Conservation (phyloP, 2,329 filamentous ascomycete genomes). For the Penicillium janthinellum region DNA sequence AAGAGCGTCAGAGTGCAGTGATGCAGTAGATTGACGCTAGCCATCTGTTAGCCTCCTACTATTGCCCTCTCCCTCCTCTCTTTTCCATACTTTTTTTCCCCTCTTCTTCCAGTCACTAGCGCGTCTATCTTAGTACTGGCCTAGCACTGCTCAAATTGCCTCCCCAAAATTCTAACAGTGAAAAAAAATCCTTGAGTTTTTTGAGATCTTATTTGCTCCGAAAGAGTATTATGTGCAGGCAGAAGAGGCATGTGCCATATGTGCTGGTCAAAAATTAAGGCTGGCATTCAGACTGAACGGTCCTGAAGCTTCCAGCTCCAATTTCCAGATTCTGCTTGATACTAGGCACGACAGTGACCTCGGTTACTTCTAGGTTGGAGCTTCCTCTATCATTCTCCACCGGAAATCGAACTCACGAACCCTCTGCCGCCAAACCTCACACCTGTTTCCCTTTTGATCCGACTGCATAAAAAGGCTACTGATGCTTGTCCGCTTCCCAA, state of each 20-base stretch:
- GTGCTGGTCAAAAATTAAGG: slow-evolving; percentile 22
- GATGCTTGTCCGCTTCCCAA: slow-evolving; percentile 1
- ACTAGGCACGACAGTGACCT: slow-evolving; percentile 14
- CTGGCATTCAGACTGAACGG: background rate
- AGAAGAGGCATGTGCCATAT: slow-evolving; percentile 27
- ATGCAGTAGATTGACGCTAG: slow-evolving; percentile 21
- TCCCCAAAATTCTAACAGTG: background rate
- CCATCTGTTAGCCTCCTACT: slow-evolving; percentile 11
- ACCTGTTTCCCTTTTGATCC: slow-evolving; percentile 13
- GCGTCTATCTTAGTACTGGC: background rate
- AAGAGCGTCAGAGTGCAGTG: slow-evolving; percentile 4
- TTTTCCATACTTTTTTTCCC: background rate
- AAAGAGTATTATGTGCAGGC: slow-evolving; percentile 28
- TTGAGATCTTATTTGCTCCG: slow-evolving; percentile 24
- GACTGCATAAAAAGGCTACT: slow-evolving; percentile 13
- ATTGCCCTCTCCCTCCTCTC: slow-evolving; percentile 1
- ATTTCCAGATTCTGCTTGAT: slow-evolving; percentile 20
- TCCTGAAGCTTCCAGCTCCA: slow-evolving; percentile 24
- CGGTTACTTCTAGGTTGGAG: slow-evolving; percentile 21
- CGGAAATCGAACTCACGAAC: slow-evolving; percentile 5
- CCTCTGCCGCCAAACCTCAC: slow-evolving; percentile 7
- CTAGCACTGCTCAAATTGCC: background rate
- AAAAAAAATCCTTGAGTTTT: slow-evolving; percentile 8
- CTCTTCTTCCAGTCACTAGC: background rate
- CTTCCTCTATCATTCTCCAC: slow-evolving; percentile 7